Evolutionary conservation across 768 basidiomycete genomes (phyloP), one percentile per base, ranked within the genome.

Genomic region (Rhodosporidiobolus sp.): DNA sequence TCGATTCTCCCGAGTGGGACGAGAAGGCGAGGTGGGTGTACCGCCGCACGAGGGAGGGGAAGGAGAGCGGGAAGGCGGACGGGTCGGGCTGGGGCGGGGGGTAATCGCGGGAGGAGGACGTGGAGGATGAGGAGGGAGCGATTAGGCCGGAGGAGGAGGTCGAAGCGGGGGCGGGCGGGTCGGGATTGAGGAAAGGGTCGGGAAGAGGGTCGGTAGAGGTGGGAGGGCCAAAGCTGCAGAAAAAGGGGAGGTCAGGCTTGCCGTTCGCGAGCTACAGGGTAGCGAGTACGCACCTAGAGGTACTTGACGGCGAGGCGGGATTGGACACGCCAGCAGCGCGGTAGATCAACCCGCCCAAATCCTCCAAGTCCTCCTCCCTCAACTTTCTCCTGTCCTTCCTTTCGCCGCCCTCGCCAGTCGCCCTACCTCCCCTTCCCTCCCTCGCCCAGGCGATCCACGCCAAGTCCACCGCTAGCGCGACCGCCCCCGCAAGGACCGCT

Each of bases 381-480:
- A 49, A 50, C 26, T 32, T 34, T 3, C n/a, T 43, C 43, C 24
- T 34, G 30, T 22, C 16, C 35, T 4, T 52, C 35, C 3, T 20
- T 30, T 30, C 38, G 4, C 24, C 63, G 55, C 48, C 26, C 17
- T 26, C 65, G n/a, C n/a, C n/a, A n/a, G n/a, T 5, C 28, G 35
- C n/a, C 20, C 26, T n/a, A 17, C 32, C 30, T 30, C 43, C 2
- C 2, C 3, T 12, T 59, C 55, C 20, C 17, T 63, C 69, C 35
- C 69, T n/a, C 12, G 20, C 20, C 69, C 73, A 75, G 2, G 54
- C 63, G 2, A 75, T 35, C 26, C 28, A 70, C 7, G 62, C 73
- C 14, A 75, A 28, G 32, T 75, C 69, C 26, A 32, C 64, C 28
- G 69, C 73, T 20, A 75, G 62, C 16, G 73, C 73, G 14, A 71